Percentiles rank a stretch among this genome's conserved stretches.
phyloP scores from a whole-genome alignment of 192 early-diverging fungal species.

The Mortierella claussenii region DNA sequence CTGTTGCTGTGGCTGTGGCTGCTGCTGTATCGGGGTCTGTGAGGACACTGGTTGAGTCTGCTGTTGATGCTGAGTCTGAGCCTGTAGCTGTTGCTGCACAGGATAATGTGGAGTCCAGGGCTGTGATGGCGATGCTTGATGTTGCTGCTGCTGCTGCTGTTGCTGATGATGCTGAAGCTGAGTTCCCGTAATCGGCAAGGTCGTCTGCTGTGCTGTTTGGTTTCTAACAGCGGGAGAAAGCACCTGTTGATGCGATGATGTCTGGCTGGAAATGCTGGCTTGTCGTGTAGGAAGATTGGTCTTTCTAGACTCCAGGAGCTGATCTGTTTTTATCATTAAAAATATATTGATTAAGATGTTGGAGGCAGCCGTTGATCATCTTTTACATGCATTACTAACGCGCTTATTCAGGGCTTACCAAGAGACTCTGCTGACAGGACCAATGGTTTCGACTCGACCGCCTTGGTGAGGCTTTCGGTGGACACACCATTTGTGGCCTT shows the following conservation, averaged over 20 bases:
- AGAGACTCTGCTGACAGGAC: slow-evolving; percentile 39
- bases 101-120: slow-evolving; percentile 20
- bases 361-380: no score
- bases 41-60: slow-evolving; percentile 1
- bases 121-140: neutral
- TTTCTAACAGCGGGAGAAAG: slow-evolving; percentile 9
- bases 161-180: slow-evolving; percentile 33
- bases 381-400: no score
- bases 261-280: slow-evolving; percentile 29
- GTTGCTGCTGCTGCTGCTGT: neutral
- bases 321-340: slow-evolving; percentile 27
- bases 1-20: slow-evolving; percentile 19
- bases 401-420: slow-evolving; percentile 23
- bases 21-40: slow-evolving; percentile 13
- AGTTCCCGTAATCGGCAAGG: slow-evolving; percentile 8
- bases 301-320: slow-evolving; percentile 26
- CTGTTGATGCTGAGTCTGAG: neutral
- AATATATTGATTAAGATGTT: no score
- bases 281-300: slow-evolving; percentile 4
- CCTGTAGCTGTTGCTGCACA: neutral
- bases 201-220: slow-evolving; percentile 4
- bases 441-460: slow-evolving; percentile 18
- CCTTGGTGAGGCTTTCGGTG: neutral
- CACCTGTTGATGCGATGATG: slow-evolving; percentile 10
- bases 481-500: neutral